A percentile compares a stretch with the other conserved stretches of the same genome.
Evolutionary conservation across 208 protist species (phyloP).

Genomic region (Tritrichomonas musculus): DNA sequence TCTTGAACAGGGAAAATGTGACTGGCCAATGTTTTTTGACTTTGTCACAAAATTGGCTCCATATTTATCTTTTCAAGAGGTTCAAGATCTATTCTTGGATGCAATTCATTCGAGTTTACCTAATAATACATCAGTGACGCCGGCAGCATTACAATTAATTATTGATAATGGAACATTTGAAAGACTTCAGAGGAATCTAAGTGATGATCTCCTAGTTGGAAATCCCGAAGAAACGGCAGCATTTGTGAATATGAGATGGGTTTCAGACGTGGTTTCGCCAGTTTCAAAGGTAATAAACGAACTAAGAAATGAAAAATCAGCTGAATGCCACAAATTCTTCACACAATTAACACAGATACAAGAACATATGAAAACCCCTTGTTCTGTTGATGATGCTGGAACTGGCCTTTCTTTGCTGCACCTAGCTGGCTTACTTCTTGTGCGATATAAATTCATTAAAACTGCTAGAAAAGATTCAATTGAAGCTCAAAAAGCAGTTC

Average conservation of each 20-base stretch:
- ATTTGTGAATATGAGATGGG: slow-evolving; percentile 18
- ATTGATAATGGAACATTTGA: not conserved
- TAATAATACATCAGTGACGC: not conserved
- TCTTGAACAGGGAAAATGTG: not conserved
- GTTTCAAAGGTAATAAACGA: not conserved
- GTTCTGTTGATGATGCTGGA: not conserved
- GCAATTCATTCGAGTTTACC: not conserved
- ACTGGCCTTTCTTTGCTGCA: not conserved
- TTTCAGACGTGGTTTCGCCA: not conserved
- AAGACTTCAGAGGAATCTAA: not conserved
- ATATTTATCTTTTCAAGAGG: not conserved
- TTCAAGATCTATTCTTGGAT: not conserved
- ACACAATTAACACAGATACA: not conserved
- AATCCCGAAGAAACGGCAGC: not conserved
- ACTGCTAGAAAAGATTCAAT: not conserved
- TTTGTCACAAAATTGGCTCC: not conserved
- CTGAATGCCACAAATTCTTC: not conserved
- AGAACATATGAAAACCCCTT: not conserved
- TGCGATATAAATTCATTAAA: not conserved
- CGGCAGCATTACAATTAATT: not conserved
- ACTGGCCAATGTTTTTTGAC: not conserved
- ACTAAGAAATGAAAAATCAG: not conserved
- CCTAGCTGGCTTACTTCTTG: not conserved
- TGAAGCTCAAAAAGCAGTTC: not conserved
- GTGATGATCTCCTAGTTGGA: not conserved